Evolutionary conservation across 2,329 filamentous ascomycete genomes (phyloP), one percentile per base, ranked within the genome.

Genomic region (Neonectria faginata): DNA sequence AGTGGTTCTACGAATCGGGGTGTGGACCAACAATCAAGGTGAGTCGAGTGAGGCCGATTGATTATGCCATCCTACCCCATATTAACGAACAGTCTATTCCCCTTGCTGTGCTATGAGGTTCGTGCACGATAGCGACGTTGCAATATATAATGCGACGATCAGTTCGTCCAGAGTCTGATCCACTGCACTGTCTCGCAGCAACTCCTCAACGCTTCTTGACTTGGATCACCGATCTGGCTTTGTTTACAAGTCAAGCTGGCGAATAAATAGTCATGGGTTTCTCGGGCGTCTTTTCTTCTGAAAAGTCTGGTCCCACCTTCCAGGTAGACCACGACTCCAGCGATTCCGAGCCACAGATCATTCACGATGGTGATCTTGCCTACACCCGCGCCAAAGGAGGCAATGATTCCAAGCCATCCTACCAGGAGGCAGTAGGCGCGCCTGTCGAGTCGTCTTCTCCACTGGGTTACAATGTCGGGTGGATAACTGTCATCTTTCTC

Each of bases 381-480:
- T 73, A 69, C 2, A 69, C 66, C 3, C 66, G 70, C 1, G 69
- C 61, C 0, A 65, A 75, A 16, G 84, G 81, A 1, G 83, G 81
- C 3, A 89, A 89, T 68, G 82, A 80, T 16, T 78, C 82, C 5
- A 76, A 80, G 52, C 76, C 80, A 2, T 83, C 84, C 0, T 89
- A 88, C 67, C 88, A 90, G 69, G 88, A 90, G 71, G 87, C 86
- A 0, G 81, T 82, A 8, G 88, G 88, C 41, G 88, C 88, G 0
- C 88, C 88, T 0, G 86, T 90, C 3, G 88, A 90, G 73, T 77
- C 76, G 2, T 70, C 81, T 2, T 89, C 86, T 1, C 88, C 89
- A 0, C 76, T 91, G 2, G 89, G 88, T 0, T 89, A 89, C 66
- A 78, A 84, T 11, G 87, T 90, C 16, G 83, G 83, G 9, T 83